Evolutionary conservation across 768 basidiomycete species (phyloP), one percentile per base, ranked within the genome.

Genomic region (Calvatia gigantea): DNA sequence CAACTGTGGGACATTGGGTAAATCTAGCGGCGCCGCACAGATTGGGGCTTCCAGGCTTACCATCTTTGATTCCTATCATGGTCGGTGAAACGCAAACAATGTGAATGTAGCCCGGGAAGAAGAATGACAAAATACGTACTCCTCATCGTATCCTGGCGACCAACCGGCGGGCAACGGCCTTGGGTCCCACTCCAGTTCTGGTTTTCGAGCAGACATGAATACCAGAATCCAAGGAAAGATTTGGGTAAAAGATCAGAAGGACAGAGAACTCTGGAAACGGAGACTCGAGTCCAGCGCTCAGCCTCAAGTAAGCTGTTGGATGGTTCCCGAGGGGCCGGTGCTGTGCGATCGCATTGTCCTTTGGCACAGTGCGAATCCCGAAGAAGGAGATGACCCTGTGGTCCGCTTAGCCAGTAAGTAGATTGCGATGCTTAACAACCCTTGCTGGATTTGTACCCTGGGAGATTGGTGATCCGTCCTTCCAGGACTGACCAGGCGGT

Each of bases 161-260:
- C 62, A 63, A 2, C 62, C 62, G 8, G 55, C 23, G 11, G 60
- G 62, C 3, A 64, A 48, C 27, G 57, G 51, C n/a, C 60, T 55
- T 17, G 38, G 45, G 50, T 63, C 58, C 42, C 43, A 54, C n/a
- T 25, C 52, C 43, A 11, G 41, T 33, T 33, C 31, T 8, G 51
- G 12, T 9, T 15, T 4, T n/a, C 28, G 47, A 37, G 27, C 9
- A 33, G 29, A 50, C 9, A n/a, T n/a, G n/a, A 7, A n/a, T 4
- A 15, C 41, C n/a, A 1, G 41, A 31, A 46, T 8, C 27, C n/a
- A n/a, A 19, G 46, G 28, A 17, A 47, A 47, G 31, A 29, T 31
- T 27, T 19, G 41, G 2, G n/a, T n/a, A n/a, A n/a, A n/a, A n/a
- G n/a, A n/a, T n/a, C n/a, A 23, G 41, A 19, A 39, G 14, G 27